Conservation (phyloP, 805 yeast species). For the Pichia cephalocereana region DNA sequence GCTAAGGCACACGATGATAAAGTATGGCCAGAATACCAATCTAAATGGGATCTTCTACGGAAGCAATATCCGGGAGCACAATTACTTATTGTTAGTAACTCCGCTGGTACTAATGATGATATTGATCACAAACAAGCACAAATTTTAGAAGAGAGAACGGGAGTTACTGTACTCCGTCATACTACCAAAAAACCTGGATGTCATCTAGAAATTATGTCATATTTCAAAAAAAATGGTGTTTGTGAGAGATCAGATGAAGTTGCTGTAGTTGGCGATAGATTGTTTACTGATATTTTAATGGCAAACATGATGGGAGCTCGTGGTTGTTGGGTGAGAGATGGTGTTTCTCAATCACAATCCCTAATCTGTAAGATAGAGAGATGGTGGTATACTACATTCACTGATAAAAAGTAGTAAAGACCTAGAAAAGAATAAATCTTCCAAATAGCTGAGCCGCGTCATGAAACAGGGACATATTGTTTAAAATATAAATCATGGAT, state of each 20-base stretch:
- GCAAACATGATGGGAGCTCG: constrained; percentile 88
- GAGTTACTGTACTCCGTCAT: constrained; percentile 63
- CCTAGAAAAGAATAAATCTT: background rate
- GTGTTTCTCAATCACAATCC: constrained; percentile 51
- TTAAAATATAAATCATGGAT: background rate
- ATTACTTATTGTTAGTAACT: constrained; percentile 75
- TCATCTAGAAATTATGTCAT: constrained; percentile 52
- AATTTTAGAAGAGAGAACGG: constrained; percentile 51
- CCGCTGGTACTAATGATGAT: constrained; percentile 88
- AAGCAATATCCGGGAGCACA: constrained; percentile 52
- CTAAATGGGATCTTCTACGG: constrained; percentile 47
- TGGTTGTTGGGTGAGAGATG: constrained; percentile 76
- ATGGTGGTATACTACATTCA: constrained; percentile 12
- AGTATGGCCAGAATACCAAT: constrained; percentile 66
- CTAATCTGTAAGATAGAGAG: constrained; percentile 48
- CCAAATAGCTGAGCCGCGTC: background rate
- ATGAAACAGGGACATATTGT: background rate
- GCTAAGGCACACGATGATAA: constrained; percentile 73
- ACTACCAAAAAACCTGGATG: constrained; percentile 79
- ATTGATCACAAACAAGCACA: constrained; percentile 45
- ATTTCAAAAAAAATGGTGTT: constrained; percentile 43
- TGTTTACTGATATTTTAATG: constrained; percentile 88
- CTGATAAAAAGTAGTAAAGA: background rate
- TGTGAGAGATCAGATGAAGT: constrained; percentile 48
- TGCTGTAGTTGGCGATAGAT: constrained; percentile 83